Evolutionary conservation across 768 basidiomycete species (phyloP).

Genomic region (Heimioporus sp.): DNA sequence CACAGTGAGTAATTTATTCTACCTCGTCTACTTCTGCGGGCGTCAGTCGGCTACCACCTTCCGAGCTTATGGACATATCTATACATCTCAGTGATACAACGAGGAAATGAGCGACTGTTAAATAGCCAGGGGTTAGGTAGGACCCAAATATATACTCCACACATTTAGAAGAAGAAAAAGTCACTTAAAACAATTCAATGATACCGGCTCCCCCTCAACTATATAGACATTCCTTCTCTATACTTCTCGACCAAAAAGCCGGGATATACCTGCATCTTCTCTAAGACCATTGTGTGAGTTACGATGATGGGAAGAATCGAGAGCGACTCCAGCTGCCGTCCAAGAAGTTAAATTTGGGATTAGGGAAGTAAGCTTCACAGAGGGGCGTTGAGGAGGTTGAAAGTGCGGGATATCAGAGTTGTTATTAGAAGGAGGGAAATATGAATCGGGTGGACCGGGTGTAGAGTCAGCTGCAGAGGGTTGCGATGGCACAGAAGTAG

Average conservation of each 20-base stretch:
- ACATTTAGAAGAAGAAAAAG: neutral
- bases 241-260: slow-evolving; percentile 26
- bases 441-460: neutral
- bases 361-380: slow-evolving; percentile 24
- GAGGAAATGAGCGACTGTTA: slow-evolving; percentile 2
- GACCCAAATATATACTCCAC: slow-evolving; percentile 3
- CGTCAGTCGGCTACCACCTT: neutral
- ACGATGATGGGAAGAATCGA: slow-evolving; percentile 17
- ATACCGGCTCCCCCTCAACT: neutral
- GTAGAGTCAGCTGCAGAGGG: slow-evolving; percentile 10
- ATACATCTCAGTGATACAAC: slow-evolving; percentile 15
- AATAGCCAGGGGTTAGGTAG: neutral
- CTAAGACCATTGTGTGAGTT: slow-evolving; percentile 5
- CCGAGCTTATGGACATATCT: neutral
- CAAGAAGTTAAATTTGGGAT: slow-evolving; percentile 36
- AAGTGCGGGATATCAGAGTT: slow-evolving; percentile 10
- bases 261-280: slow-evolving; percentile 22
- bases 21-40: too few relatives aligned
- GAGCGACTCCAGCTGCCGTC: slow-evolving; percentile 26
- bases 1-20: slow-evolving; percentile 55
- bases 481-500: slow-evolving; percentile 6
- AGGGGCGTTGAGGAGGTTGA: slow-evolving; percentile 20
- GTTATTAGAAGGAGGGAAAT: slow-evolving; percentile 1
- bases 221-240: slow-evolving; percentile 22
- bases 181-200: neutral